These are phyloP conservation scores for Wickerhamiella alocasiicola DNA, from an alignment of 805 yeast species.

Conservation along the genomic window DNA sequence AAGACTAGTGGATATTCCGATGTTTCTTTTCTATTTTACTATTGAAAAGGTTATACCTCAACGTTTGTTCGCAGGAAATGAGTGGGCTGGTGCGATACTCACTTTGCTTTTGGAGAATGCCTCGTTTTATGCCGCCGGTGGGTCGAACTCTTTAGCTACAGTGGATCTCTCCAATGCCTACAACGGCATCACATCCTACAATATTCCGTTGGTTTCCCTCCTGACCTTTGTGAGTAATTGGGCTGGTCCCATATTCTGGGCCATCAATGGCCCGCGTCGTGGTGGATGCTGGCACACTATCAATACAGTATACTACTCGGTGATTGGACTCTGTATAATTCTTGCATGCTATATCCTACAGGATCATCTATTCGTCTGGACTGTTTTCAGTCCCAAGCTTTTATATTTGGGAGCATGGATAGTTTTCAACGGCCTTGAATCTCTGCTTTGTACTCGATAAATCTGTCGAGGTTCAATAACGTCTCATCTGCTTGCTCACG, in stretches of 20 bases:
- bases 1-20: conserved; percentile 41
- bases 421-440: conserved; percentile 20
- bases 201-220: conserved; percentile 57
- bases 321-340: conserved; percentile 14
- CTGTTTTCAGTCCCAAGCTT: conserved; percentile 89
- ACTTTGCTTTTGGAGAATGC: conserved; percentile 54
- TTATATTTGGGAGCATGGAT: conserved; percentile 71
- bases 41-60: neutral
- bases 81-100: conserved; percentile 19
- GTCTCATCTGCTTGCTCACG: conserved; percentile 58
- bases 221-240: conserved; percentile 76
- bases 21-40: conserved; percentile 25
- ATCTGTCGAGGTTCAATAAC: conserved; percentile 52
- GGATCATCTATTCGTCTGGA: conserved; percentile 90
- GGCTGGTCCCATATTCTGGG: conserved; percentile 78
- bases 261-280: conserved; percentile 32
- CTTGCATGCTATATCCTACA: conserved; percentile 60
- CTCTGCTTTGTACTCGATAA: conserved; percentile 54
- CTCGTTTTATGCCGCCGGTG: conserved; percentile 76
- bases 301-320: conserved; percentile 15
- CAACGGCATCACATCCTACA: conserved; percentile 68
- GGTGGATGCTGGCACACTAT: neutral
- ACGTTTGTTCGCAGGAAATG: neutral
- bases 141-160: conserved; percentile 84
- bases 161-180: conserved; percentile 85